These are phyloP conservation scores for Catharanthus roseus DNA, from an alignment of 257 asterid genomes.

Conservation along the genomic window DNA sequence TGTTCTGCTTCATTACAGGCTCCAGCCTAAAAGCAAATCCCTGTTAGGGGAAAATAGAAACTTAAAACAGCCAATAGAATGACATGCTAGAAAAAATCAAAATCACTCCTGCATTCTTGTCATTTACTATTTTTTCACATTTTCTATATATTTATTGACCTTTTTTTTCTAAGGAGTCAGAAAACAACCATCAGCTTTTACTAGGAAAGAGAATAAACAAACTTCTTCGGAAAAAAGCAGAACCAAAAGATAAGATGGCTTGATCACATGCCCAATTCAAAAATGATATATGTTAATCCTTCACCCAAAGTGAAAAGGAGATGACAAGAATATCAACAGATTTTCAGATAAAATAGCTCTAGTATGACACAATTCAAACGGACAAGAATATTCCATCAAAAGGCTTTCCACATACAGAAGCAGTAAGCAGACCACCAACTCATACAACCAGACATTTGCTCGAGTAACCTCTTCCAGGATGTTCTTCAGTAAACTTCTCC, in stretches of 20 bases:
- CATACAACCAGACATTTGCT: neutral
- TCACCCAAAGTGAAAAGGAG: neutral
- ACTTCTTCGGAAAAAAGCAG: too few species aligned
- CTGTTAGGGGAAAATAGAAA: constrained; percentile 3
- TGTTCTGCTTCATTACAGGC: constrained; percentile 22
- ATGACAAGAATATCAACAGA: neutral
- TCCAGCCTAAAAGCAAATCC: constrained; percentile 37
- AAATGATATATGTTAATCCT: too few species aligned
- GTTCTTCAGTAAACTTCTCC: neutral
- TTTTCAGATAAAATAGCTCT: neutral
- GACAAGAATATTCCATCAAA: neutral
- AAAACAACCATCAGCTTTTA: too few species aligned
- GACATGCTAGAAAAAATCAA: neutral
- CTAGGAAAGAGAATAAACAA: too few species aligned
- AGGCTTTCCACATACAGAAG: neutral
- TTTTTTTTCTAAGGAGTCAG: too few species aligned
- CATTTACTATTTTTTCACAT: neutral
- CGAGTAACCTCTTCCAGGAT: neutral
- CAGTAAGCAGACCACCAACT: neutral
- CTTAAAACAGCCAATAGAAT: constrained; percentile 1
- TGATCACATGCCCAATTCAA: too few species aligned
- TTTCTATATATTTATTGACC: too few species aligned
- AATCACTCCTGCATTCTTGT: neutral
- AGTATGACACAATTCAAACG: neutral
- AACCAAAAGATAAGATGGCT: too few species aligned